Percentiles rank a stretch among this genome's conserved stretches.
These are phyloP conservation scores for Cyamopsis tetragonoloba DNA, from an alignment of 306 rosid species.

Conservation along the genomic window DNA sequence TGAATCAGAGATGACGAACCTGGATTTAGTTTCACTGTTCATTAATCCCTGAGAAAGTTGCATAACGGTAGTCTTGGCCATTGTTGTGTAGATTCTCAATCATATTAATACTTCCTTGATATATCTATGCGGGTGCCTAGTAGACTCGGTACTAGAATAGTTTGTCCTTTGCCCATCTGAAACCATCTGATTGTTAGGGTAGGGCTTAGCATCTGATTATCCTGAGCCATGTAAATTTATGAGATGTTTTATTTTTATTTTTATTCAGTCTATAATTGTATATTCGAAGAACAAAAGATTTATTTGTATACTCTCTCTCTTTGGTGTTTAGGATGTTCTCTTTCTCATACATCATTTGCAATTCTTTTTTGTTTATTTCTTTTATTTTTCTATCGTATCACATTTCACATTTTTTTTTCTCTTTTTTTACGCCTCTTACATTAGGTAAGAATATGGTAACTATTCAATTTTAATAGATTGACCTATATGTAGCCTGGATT, in stretches of 20 bases:
- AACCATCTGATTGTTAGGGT: slow-evolving; percentile 16
- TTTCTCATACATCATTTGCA: too few species aligned
- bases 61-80: not conserved
- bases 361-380: too few species aligned
- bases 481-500: not conserved
- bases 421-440: too few species aligned
- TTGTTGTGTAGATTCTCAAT: slow-evolving; percentile 1
- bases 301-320: too few species aligned
- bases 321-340: too few species aligned
- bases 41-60: not conserved
- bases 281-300: too few species aligned
- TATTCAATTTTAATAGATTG: too few species aligned
- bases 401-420: too few species aligned
- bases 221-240: not conserved
- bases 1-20: not conserved
- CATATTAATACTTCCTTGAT: not conserved
- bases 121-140: not conserved
- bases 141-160: not conserved
- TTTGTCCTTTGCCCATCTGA: not conserved
- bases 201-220: not conserved
- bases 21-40: not conserved
- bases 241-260: not conserved
- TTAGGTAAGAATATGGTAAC: too few species aligned
- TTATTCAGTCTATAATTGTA: not conserved
- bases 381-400: too few species aligned